Evolutionary conservation across 148 eudicot species (phyloP).

Genomic region (Diospyros lotus): DNA sequence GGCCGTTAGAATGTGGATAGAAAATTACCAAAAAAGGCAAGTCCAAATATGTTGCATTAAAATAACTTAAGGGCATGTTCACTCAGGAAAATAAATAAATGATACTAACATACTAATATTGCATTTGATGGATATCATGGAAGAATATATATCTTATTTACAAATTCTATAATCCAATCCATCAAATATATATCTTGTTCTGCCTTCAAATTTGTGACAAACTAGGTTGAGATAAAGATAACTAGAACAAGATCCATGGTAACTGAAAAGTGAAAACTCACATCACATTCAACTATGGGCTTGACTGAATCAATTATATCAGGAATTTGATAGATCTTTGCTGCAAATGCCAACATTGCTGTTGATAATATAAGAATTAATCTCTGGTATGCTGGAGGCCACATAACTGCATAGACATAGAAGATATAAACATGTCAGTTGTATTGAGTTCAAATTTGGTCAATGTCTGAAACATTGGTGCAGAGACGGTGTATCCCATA

Average conservation of each 20-base stretch:
- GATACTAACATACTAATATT: no score
- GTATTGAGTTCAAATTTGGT: background rate
- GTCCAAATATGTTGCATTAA: no score
- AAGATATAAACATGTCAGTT: slow-evolving; percentile 8
- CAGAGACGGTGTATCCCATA: slow-evolving; percentile 23
- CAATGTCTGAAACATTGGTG: background rate
- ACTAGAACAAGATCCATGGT: no score
- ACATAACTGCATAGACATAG: slow-evolving; percentile 29
- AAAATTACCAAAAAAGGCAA: no score
- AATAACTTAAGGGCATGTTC: no score
- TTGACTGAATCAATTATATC: slow-evolving; percentile 49
- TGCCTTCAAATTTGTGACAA: no score
- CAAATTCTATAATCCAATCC: no score
- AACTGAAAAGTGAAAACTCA: slow-evolving; percentile 25
- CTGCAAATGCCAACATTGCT: slow-evolving; percentile 79
- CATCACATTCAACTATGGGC: slow-evolving; percentile 49
- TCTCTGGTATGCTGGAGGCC: slow-evolving; percentile 73
- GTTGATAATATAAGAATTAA: slow-evolving; percentile 64
- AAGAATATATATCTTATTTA: no score
- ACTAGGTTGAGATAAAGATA: background rate
- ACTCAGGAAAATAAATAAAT: no score
- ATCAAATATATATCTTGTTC: no score
- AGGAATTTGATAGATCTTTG: slow-evolving; percentile 66
- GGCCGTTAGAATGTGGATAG: no score
- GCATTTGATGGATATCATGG: no score